Evolutionary conservation across 2,329 filamentous ascomycete species (phyloP).

Genomic region (Aspergillus vadensis): DNA sequence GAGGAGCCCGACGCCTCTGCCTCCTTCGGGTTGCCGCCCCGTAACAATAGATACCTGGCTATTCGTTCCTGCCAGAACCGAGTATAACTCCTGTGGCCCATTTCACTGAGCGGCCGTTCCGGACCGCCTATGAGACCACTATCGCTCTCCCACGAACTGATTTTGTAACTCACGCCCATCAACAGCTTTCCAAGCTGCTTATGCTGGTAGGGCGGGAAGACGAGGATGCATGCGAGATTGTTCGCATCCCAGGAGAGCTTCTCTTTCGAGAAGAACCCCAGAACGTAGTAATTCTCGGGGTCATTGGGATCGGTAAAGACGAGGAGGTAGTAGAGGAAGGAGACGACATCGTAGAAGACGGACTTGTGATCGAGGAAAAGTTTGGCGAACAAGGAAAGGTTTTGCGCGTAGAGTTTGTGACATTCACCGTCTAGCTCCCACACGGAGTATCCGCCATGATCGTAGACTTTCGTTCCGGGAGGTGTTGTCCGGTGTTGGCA

Average conservation of each 20-base stretch:
- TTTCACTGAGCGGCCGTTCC: constrained; percentile 87
- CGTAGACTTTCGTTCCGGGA: constrained; percentile 75
- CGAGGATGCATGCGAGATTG: constrained; percentile 91
- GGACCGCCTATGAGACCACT: constrained; percentile 78
- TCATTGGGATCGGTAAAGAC: constrained; percentile 65
- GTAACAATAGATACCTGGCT: constrained; percentile 64
- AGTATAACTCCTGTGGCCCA: constrained; percentile 79
- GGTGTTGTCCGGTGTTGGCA: constrained; percentile 59
- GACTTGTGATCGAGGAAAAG: constrained; percentile 98
- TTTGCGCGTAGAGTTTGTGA: constrained; percentile 88
- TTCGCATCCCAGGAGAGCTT: constrained; percentile 99
- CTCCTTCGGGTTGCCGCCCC: constrained; percentile 29
- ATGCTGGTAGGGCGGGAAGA: constrained; percentile 94
- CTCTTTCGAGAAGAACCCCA: constrained; percentile 99
- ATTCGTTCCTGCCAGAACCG: constrained; percentile 87
- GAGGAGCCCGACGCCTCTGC: constrained; percentile 27
- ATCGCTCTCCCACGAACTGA: constrained; percentile 72
- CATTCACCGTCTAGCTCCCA: constrained; percentile 92
- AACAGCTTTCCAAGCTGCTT: constrained; percentile 84
- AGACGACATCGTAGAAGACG: constrained; percentile 93
- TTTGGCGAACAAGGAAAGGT: constrained; percentile 93
- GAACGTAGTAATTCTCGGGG: constrained; percentile 58
- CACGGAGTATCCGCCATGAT: constrained; percentile 77
- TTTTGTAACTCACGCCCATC: constrained; percentile 91
- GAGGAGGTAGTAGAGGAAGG: constrained; percentile 92